Evolutionary conservation across 345 rosid genomes (phyloP).

Genomic region (Ceriops decandra): DNA sequence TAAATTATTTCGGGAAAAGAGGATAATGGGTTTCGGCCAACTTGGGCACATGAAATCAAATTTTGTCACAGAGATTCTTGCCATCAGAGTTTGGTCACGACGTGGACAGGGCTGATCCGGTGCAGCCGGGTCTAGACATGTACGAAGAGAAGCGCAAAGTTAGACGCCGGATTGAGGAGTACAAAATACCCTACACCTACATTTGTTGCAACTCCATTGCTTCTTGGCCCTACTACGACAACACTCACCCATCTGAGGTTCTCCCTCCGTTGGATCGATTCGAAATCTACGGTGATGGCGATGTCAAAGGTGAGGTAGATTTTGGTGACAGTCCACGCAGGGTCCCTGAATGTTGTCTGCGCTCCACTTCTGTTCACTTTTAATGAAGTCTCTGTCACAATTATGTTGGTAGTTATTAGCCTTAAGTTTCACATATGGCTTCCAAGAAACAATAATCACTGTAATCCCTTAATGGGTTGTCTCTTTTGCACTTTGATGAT

Average conservation of each 20-base stretch:
- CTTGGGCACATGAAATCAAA: too few species aligned
- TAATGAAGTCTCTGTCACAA: too few species aligned
- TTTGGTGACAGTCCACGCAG: too few species aligned
- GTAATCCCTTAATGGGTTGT: too few species aligned
- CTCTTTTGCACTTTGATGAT: too few species aligned
- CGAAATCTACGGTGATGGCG: constrained; percentile 66
- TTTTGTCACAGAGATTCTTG: constrained; percentile 47
- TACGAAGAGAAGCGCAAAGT: constrained; percentile 48
- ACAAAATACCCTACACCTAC: constrained; percentile 47
- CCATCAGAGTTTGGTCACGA: constrained; percentile 82
- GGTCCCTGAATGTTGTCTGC: too few species aligned
- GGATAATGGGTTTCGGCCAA: too few species aligned
- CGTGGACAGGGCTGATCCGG: constrained; percentile 57
- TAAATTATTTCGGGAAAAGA: too few species aligned
- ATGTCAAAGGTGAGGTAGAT: constrained; percentile 44
- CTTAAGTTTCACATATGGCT: too few species aligned
- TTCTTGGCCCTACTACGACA: constrained; percentile 70
- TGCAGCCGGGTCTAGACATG: constrained; percentile 55
- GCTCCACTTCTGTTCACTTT: too few species aligned
- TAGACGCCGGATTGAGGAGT: constrained; percentile 40
- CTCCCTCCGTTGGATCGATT: constrained; percentile 62
- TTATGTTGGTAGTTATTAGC: too few species aligned
- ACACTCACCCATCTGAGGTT: constrained; percentile 56
- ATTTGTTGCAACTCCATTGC: constrained; percentile 77
- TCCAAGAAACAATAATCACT: too few species aligned